Conservation (phyloP, 768 basidiomycete species). For the Candolleomyces eurysporus region DNA sequence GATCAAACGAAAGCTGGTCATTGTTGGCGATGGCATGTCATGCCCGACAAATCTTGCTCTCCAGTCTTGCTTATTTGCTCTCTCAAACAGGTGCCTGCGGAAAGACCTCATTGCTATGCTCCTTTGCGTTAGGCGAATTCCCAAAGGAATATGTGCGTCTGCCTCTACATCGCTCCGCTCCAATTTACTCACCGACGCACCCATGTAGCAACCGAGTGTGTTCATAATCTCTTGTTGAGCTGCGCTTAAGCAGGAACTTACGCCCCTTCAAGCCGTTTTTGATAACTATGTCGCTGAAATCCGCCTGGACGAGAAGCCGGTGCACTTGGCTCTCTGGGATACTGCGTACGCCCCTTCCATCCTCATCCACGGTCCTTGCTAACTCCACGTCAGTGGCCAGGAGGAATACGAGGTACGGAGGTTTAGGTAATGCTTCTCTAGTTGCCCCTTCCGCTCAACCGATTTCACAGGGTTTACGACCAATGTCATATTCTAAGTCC, state of each 20-base stretch:
- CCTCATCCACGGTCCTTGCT: slow-evolving; percentile 10
- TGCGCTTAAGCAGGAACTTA: slow-evolving; percentile 16
- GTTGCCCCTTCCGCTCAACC: slow-evolving; percentile 11
- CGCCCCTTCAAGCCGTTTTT: slow-evolving; percentile 70
- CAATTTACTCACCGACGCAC: slow-evolving; percentile 7
- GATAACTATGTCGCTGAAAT: slow-evolving; percentile 99
- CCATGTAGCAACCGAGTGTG: slow-evolving; percentile 58
- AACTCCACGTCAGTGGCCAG: slow-evolving; percentile 66
- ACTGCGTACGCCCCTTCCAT: slow-evolving; percentile 75
- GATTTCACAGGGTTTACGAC: slow-evolving; percentile 73
- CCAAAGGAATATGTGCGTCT: slow-evolving; percentile 89
- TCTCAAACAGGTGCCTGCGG: slow-evolving; percentile 78
- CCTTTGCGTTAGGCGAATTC: slow-evolving; percentile 92
- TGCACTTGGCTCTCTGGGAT: slow-evolving; percentile 97
- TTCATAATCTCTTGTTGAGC: slow-evolving; percentile 7
- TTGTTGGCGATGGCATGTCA: slow-evolving; percentile 88
- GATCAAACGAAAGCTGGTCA: slow-evolving; percentile 94
- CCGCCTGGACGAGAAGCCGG: slow-evolving; percentile 93
- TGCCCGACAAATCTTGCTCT: slow-evolving; percentile 18
- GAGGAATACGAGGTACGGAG: slow-evolving; percentile 91
- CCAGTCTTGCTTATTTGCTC: slow-evolving; percentile 19
- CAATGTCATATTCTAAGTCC: slow-evolving; percentile 96
- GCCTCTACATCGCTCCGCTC: slow-evolving; percentile 8
- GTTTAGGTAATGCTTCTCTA: neutral
- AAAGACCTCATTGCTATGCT: slow-evolving; percentile 89